These are phyloP conservation scores for Zasmidium angulare DNA, from an alignment of 2,329 filamentous ascomycete species.

Conservation along the genomic window DNA sequence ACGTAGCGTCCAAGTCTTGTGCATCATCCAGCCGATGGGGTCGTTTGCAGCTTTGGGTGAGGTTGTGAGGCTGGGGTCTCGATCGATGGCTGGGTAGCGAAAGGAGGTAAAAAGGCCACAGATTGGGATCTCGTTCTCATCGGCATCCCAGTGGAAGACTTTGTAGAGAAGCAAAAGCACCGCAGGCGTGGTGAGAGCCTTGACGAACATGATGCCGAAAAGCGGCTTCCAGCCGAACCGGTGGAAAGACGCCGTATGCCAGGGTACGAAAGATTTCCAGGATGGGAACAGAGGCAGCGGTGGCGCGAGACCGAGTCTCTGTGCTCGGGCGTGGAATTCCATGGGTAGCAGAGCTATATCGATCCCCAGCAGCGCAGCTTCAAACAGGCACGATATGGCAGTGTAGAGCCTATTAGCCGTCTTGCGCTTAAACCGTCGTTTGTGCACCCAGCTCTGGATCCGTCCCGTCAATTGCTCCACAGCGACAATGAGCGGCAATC, in stretches of 20 bases:
- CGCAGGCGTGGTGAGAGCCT: slow-evolving; percentile 18
- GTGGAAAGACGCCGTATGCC: slow-evolving; percentile 19
- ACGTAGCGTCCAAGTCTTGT: slow-evolving; percentile 23
- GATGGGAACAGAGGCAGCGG: slow-evolving; percentile 23
- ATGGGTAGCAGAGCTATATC: slow-evolving; percentile 29
- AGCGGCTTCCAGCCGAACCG: slow-evolving; percentile 17
- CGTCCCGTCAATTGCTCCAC: slow-evolving; percentile 19
- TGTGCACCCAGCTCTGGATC: slow-evolving; percentile 16
- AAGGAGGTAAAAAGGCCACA: slow-evolving; percentile 24
- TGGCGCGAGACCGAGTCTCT: slow-evolving; percentile 28
- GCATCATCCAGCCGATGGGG: slow-evolving; percentile 26
- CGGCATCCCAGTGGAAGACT: slow-evolving; percentile 16
- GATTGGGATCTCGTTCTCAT: slow-evolving; percentile 16
- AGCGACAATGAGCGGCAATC: slow-evolving; percentile 18
- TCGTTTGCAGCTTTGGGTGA: slow-evolving; percentile 15
- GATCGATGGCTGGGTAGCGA: slow-evolving; percentile 22
- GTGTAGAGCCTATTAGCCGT: slow-evolving; percentile 15
- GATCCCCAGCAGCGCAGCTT: slow-evolving; percentile 18
- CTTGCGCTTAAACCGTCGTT: slow-evolving; percentile 10
- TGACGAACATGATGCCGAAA: slow-evolving; percentile 6
- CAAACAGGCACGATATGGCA: slow-evolving; percentile 13
- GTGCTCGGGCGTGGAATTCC: slow-evolving; percentile 26
- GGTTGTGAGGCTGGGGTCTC: slow-evolving; percentile 2
- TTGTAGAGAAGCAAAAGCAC: slow-evolving; percentile 22
- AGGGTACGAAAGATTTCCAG: slow-evolving; percentile 15